Evolutionary conservation across 2,329 filamentous ascomycete genomes (phyloP).

Genomic region (Ophiostoma australiae): DNA sequence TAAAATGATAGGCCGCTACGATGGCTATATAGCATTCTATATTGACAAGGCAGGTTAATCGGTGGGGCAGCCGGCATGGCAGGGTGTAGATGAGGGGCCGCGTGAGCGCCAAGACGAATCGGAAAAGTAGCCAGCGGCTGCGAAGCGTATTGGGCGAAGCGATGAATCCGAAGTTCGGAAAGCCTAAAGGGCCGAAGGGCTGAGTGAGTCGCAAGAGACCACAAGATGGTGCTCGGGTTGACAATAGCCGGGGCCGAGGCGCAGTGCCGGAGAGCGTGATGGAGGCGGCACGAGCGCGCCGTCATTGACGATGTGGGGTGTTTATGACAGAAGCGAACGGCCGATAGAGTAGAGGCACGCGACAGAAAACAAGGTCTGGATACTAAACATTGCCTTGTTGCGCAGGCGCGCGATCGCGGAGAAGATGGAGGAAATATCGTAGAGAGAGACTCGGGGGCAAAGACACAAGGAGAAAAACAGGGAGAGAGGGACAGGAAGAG

Average conservation of each 20-base stretch:
- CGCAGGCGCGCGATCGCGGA: not conserved
- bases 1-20: not conserved
- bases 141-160: not conserved
- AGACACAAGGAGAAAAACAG: not conserved
- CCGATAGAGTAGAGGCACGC: not conserved
- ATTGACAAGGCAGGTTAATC: constrained; percentile 30
- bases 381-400: not conserved
- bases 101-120: constrained; percentile 16
- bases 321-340: not conserved
- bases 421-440: not conserved
- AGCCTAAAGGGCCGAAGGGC: not conserved
- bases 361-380: not conserved
- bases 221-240: not conserved
- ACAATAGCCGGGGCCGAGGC: not conserved
- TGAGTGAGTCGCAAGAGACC: not conserved
- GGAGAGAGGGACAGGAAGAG: not conserved
- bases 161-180: not conserved
- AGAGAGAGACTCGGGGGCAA: not conserved
- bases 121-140: not conserved
- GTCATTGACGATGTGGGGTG: not conserved
- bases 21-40: not conserved
- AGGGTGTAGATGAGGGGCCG: constrained; percentile 15
- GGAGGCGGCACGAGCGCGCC: not conserved
- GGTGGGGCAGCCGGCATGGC: constrained; percentile 12
- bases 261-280: not conserved